Evolutionary conservation across 139 green algal genomes (phyloP), one percentile per base, ranked within the genome.

Genomic region (Ettlia oleoabundans): DNA sequence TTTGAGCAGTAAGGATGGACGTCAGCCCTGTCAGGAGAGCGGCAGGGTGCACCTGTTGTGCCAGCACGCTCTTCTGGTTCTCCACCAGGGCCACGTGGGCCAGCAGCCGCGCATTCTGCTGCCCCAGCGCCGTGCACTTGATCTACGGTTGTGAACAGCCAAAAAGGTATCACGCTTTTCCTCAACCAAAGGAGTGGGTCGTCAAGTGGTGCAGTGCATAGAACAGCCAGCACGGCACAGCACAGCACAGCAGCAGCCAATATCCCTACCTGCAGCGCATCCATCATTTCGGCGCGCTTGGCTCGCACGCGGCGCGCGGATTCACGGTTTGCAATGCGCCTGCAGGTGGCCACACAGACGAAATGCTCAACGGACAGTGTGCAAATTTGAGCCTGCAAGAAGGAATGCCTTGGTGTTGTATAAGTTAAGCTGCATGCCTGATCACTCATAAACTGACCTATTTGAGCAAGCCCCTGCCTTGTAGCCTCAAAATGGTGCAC

Each of bases 291-390:
- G 24, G 84, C 62, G 10, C 85, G 76, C 77, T 84, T 82, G 58
- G 80, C 81, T 18, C 84, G 77, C 32, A 89, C 85, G 10, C 85
- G 78, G 70, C 82, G 72, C 1, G 85, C 85, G 4, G 76, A 85
- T 63, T 89, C 81, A 30, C 85, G 78, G 71, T 89, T 89, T 2
- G 85, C 85, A n/a, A 89, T 87, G 35, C 85, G 85, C 69, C 85
- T n/a, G n/a, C n/a, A n/a, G n/a, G n/a, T n/a, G n/a, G n/a, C n/a
- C n/a, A n/a, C n/a, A n/a, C n/a, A n/a, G n/a, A n/a, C n/a, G n/a
- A n/a, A n/a, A n/a, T n/a, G n/a, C n/a, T n/a, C n/a, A n/a, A n/a
- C n/a, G n/a, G n/a, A n/a, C n/a, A n/a, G n/a, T n/a, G n/a, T n/a
- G n/a, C n/a, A n/a, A n/a, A n/a, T n/a, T n/a, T n/a, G n/a, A n/a